Evolutionary conservation across 1,139 yeast species (phyloP), one percentile per base, ranked within the genome.

Genomic region (Yamadazyma dushanensis): DNA sequence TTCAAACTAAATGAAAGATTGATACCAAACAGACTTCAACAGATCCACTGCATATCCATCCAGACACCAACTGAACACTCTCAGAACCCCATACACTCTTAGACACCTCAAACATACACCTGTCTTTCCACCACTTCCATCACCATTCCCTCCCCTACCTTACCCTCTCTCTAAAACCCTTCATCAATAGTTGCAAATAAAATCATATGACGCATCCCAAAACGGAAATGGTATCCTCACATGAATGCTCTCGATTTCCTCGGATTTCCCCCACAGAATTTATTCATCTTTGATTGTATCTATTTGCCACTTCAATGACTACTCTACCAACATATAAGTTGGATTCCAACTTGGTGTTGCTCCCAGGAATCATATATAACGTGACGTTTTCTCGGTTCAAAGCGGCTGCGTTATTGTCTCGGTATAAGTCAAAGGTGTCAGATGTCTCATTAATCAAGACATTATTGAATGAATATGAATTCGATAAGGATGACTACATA

Each of bases 331-430:
- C 66, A 22, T 70, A 70, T 49, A 60, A 59, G 36, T 56, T 68
- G 26, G 75, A 68, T 49, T 66, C 73, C 29, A 67, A 63, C 45
- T 54, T 78, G 40, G 76, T 80, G 10, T 63, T 78, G 24, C 53
- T 80, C 10, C 86, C 87, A 1, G 85, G 85, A 0, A 72, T 79
- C 33, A 66, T 78, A 19, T 80, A 80, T 54, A 71, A 76, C 41
- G 77, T 79, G 11, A 65, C 78, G 1, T 73, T 78, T 38, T 59
- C 72, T 24, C 59, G 73, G 35, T 61, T 64, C 43, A 69, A 70
- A 38, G 82, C 80, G 1, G 69, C 75, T 6, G 66, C 73, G 1
- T 55, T 78, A 20, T 56, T 78, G 32, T 64, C 59, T 26, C 58
- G 70, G 26, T 69, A 51, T 50, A 61, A 58, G 38, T 54, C 59